Conservation (phyloP, 805 yeast genomes). For the Diddensiella santjacobensis region DNA sequence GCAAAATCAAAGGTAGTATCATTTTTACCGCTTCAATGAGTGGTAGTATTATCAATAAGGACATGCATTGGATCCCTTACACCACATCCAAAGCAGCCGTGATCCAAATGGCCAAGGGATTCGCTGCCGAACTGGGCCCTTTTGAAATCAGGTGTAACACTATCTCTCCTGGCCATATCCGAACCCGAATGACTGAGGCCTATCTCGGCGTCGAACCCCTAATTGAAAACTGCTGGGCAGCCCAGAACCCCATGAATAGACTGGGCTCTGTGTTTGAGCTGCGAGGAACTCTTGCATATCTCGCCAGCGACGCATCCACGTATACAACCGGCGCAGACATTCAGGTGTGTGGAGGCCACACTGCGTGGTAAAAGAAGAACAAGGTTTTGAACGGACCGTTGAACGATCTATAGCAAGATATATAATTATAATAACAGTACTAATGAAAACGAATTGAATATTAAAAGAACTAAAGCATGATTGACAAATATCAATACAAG, state of each 20-base stretch:
- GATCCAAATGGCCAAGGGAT: constrained; percentile 34
- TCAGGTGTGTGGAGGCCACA: constrained; percentile 53
- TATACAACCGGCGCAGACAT: constrained; percentile 59
- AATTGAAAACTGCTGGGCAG: constrained; percentile 37
- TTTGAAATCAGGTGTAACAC: constrained; percentile 50
- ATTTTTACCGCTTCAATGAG: constrained; percentile 78
- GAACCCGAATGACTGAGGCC: constrained; percentile 55
- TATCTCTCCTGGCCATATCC: constrained; percentile 56
- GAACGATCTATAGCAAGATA: no score
- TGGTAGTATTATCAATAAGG: constrained; percentile 68
- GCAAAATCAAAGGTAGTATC: constrained; percentile 60
- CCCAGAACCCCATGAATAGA: constrained; percentile 49
- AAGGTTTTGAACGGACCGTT: no score
- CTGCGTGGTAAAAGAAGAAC: constrained; percentile 23
- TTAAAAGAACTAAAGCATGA: no score
- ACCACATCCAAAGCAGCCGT: constrained; percentile 39
- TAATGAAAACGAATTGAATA: no score
- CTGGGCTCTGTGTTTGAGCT: constrained; percentile 62
- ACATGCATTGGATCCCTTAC: constrained; percentile 33
- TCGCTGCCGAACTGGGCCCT: constrained; percentile 58
- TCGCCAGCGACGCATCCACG: constrained; percentile 47
- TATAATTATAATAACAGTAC: no score
- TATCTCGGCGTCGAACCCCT: constrained; percentile 51
- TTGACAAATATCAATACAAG: no score
- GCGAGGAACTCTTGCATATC: constrained; percentile 54